These are phyloP conservation scores for Echinochloa phyllopogon DNA, from an alignment of 176 grass and related monocot genomes.

Conservation along the genomic window DNA sequence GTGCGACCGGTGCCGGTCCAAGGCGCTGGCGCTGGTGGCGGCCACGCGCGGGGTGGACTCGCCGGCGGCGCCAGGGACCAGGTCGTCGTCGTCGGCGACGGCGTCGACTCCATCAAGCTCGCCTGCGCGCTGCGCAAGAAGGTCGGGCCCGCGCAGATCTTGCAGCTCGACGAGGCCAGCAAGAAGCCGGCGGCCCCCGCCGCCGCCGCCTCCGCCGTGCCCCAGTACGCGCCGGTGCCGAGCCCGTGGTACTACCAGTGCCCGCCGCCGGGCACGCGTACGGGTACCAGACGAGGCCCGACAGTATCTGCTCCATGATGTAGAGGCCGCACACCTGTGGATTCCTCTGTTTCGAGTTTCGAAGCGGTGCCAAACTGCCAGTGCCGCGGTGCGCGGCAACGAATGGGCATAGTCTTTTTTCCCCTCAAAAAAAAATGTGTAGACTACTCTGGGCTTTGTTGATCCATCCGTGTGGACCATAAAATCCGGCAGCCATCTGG, in stretches of 20 bases:
- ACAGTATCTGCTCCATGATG: slow-evolving; percentile 6
- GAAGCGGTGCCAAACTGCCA: no score
- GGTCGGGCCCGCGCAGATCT: slow-evolving; percentile 32
- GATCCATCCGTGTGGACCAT: no score
- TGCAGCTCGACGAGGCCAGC: slow-evolving; percentile 42
- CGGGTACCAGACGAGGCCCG: neutral
- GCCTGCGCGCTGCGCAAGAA: slow-evolving; percentile 52
- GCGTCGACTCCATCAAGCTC: slow-evolving; percentile 55
- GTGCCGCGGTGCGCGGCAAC: no score
- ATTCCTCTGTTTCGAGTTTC: neutral
- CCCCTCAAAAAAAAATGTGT: no score
- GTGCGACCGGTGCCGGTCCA: slow-evolving; percentile 62
- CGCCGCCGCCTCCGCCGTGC: no score
- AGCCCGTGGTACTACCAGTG: neutral
- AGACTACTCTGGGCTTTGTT: no score
- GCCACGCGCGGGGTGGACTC: slow-evolving; percentile 47
- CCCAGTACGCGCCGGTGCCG: neutral
- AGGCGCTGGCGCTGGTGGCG: slow-evolving; percentile 65
- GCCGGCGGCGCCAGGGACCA: slow-evolving; percentile 40
- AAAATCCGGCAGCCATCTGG: no score
- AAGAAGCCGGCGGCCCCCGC: neutral
- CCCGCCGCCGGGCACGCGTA: neutral
- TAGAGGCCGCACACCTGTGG: neutral
- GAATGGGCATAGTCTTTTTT: no score
- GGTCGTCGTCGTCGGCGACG: slow-evolving; percentile 55